Base-by-base conservation (phyloP, 441 rosid genomes). In the Corymbia calophylla region DNA sequence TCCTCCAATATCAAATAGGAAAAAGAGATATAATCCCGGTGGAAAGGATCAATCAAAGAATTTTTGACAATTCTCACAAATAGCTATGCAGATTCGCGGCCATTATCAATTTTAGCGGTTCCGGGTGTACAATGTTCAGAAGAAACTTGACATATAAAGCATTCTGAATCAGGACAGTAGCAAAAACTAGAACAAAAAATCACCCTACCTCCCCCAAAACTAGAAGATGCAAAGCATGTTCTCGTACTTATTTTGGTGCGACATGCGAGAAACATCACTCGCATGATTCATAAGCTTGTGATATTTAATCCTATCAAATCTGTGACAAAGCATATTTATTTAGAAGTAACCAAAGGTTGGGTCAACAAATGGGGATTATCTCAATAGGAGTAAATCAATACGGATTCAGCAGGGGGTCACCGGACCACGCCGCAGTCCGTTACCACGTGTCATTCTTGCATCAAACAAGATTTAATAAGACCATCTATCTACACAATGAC, bases 371-470 rank as follows among this genome's bases (percentile, higher is more conserved):
- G 19, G 19, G 16, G 35, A 64, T 64, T n/a, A 64, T 29, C 19
- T n/a, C 32, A 64, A 64, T 21, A 8, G 19, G 39, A 21, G 0
- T 32, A 16, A 2, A 31, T 31, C 39, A 5, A 32, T 31, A 66
- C 0, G 11, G 21, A 66, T n/a, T 66, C 1, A n/a, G 39, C 73
- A 17, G 3, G 39, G 31, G 39, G 73, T n/a, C 39, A 62, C 68
- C 0, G 39, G 0, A 64, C 1, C 73, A n/a, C 10, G 15, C 21
- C n/a, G 39, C 73, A n/a, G 73, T 0, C 73, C 39, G 11, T 66
- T 31, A 4, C 39, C 39, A 66, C 8, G 39, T 16, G 8, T 31
- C 1, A 66, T 66, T 31, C 39, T 15, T 12, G 39, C 12, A 31
- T 15, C 73, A 66, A 66, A 66, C 77, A 0, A 15, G 77, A 66